Evolutionary conservation across 192 early-diverging fungal genomes (phyloP), one percentile per base, ranked within the genome.

Genomic region (Obelidium mucronatum): DNA sequence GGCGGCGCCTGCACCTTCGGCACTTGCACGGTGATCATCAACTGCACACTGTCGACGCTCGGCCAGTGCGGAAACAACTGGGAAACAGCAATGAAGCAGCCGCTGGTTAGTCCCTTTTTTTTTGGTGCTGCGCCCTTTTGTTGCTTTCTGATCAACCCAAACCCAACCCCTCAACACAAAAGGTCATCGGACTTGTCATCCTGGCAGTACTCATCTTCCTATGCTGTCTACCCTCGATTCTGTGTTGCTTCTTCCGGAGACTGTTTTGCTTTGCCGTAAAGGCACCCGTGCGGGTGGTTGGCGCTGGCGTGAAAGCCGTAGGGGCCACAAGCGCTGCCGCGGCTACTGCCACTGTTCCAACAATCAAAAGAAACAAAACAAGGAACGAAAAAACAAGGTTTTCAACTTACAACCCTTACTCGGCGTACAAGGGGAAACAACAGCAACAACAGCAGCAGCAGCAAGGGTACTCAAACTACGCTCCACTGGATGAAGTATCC

Each of bases 401-500:
- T 67, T 96, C 51, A 94, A 97, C 85, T 91, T 95, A 87, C 90
- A 94, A 67, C 90, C 93, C 66, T 0, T 48, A 68, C 0, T 48
- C 40, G 15, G 66, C 66, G 28, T 68, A 68, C 42, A 68, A 68
- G 30, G 22, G 62, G 37, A 58, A 58, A 51, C 48, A 51, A 51
- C 48, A 51, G 22, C 48, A 22, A 22, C 48, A 8, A 22, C 48
- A 8, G 48, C 48, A 51, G 22, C 48, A 51, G 8, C 48, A 51
- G 48, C 48, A 51, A 51, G 11, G 11, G 48, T 51, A 51, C 22
- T n/a, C n/a, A n/a, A n/a, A n/a, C n/a, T n/a, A n/a, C n/a, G n/a
- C n/a, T n/a, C n/a, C n/a, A n/a, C n/a, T n/a, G n/a, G n/a, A n/a
- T n/a, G n/a, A n/a, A n/a, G n/a, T n/a, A n/a, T n/a, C n/a, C n/a